Base-by-base conservation (phyloP, 108 stramenopile species). In the Cyclotella cryptica region DNA sequence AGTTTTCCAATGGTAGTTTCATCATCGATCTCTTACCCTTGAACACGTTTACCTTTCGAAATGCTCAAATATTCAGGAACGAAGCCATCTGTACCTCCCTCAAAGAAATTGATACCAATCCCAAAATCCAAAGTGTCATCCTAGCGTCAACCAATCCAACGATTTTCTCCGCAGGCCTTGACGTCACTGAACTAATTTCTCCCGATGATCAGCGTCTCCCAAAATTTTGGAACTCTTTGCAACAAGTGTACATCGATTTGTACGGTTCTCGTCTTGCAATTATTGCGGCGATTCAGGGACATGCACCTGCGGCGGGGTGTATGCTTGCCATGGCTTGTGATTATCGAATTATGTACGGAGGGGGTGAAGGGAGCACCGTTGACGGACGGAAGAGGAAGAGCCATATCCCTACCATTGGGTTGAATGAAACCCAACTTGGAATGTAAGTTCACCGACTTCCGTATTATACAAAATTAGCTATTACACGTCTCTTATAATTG, bases 261-360 rank as follows among this genome's bases (percentile, higher is more conserved):
- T 95, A 95, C 67, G 93, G 93, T 7, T 74, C 82, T 14, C 82
- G 90, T 1, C 60, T 94, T 15, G 86, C 92, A 13, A 85, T 81
- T 19, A 68, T 95, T 60, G 90, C 92, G 1, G 86, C 85, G 30
- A 86, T 97, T 57, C 79, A 84, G 24, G 96, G 94, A 0, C 88
- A 87, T 78, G 90, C 96, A 41, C 92, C 93, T 43, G 96, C 96
- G 7, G 96, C 87, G 45, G 96, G 96, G 19, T 96, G 96, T 62
- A 87, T 96, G 81, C 70, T 96, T 22, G 91, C 93, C 46, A 71
- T 96, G 89, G 79, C 82, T 26, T 93, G 92, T 82, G 96, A 96
- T 76, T 95, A 91, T 78, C 86, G 96, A 0, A 70, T 95, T 40
- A 89, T 96, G 87, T 71, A 77, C 57, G 47, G 62, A 22, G 83